Base-by-base conservation (phyloP, 192 early-diverging fungal species). In the Entrophospora sp. region DNA sequence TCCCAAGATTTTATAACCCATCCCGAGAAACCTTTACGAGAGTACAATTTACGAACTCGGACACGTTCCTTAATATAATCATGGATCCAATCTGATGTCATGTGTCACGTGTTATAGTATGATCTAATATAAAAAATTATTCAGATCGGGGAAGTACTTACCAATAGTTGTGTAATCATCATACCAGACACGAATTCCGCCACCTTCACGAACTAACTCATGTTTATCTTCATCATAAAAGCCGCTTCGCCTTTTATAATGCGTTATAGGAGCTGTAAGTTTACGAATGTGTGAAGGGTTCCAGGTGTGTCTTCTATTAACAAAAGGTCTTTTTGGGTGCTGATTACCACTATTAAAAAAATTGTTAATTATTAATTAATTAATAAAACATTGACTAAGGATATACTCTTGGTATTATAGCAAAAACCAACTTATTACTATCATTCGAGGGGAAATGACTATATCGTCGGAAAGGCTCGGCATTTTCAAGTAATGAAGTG, bases 91-190 rank as follows among this genome's bases (percentile, higher is more conserved):
- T 86, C 84, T 81, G 73, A 46, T 38, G 24, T 30, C 13, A 3
- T 20, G 28, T 58, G 32, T 12, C 7, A 18, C 27, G 12, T 46
- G n/a, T 18, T 77, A 74, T 81, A 14, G 20, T 22, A 49, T 5
- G 18, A 20, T 25, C 2, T 22, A 4, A 35, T 7, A 58, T 43
- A 31, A 42, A 34, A 6, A 52, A 30, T 24, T 10, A 18, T 14
- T 24, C 13, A 61, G 24, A 30, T 13, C 5, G 30, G n/a, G n/a
- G n/a, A n/a, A n/a, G n/a, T n/a, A 25, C 13, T 62, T 42, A 82
- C 83, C 83, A 44, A 81, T 85, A 18, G 83, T 85, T 18, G 82
- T 80, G 69, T 84, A 85, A 69, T 85, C 82, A 53, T 85, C 82
- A 61, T 85, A 85, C 31, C 78, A 82, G 12, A 85, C 71, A 51